Percentiles rank a stretch among this genome's conserved stretches.
Conservation (phyloP, 257 asterid species). For the Nicotiana noctiflora region DNA sequence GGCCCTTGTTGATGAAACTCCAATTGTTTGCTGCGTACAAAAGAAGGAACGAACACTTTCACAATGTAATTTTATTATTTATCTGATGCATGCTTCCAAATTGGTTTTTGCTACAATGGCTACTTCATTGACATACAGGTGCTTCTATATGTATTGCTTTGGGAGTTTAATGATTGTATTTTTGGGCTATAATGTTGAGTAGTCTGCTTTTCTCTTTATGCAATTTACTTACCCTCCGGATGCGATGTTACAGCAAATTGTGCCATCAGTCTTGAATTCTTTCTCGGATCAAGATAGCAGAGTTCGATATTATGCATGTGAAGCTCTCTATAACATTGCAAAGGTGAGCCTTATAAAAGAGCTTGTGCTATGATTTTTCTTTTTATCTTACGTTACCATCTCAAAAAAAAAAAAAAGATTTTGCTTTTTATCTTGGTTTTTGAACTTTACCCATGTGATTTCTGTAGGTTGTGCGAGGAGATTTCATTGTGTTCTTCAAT, state of each 20-base stretch:
- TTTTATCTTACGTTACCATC: background rate
- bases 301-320: constrained; percentile 99
- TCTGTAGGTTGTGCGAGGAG: constrained; percentile 97
- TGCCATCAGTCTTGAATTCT: constrained; percentile 83
- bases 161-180: too few species aligned
- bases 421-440: constrained; percentile 7
- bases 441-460: constrained; percentile 17
- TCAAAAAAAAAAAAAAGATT: background rate
- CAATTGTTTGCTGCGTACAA: too few species aligned
- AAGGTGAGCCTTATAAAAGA: constrained; percentile 48
- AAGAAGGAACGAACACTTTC: too few species aligned
- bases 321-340: constrained; percentile 96
- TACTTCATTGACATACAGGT: too few species aligned
- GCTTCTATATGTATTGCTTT: too few species aligned
- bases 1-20: too few species aligned
- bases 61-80: too few species aligned
- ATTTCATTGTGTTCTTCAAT: constrained; percentile 94
- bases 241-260: constrained; percentile 68
- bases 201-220: constrained; percentile 8
- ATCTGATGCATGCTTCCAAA: too few species aligned
- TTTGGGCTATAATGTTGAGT: too few species aligned
- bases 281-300: constrained; percentile 95
- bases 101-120: too few species aligned
- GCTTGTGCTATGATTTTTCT: background rate
- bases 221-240: constrained; percentile 13